phyloP scores from a whole-genome alignment of 2,329 filamentous ascomycete species.

The Karstenula rhodostoma region DNA sequence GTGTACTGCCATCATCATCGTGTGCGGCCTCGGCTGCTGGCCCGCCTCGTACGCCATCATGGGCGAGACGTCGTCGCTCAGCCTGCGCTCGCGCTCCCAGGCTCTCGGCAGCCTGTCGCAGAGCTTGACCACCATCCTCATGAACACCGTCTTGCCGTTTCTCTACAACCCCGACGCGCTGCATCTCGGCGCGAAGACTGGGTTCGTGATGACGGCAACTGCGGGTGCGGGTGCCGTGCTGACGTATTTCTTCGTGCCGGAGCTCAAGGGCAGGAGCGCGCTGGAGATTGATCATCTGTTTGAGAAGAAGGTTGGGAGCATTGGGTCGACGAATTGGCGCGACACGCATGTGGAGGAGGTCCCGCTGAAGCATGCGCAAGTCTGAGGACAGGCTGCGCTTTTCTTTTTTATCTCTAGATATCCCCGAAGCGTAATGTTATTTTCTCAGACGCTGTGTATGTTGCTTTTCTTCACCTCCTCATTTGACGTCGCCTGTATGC shows the following conservation, averaged over 20 bases:
- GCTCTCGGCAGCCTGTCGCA: slow-evolving; percentile 40
- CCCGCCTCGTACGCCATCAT: slow-evolving; percentile 26
- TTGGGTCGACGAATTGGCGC: slow-evolving; percentile 9
- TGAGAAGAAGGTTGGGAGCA: slow-evolving; percentile 11
- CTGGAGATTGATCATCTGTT: slow-evolving; percentile 52
- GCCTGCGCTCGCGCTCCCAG: slow-evolving; percentile 49
- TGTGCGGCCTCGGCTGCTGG: slow-evolving; percentile 27
- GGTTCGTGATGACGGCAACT: slow-evolving; percentile 47
- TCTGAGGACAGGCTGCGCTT: neutral
- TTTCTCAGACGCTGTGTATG: neutral
- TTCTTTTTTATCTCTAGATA: neutral
- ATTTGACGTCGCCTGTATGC: neutral
- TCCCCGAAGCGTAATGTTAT: neutral
- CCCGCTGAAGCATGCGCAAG: slow-evolving; percentile 1
- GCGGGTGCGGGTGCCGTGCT: slow-evolving; percentile 36
- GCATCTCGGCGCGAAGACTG: slow-evolving; percentile 48
- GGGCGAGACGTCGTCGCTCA: slow-evolving; percentile 21
- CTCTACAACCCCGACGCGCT: slow-evolving; percentile 49
- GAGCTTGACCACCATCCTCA: slow-evolving; percentile 17
- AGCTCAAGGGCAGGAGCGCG: slow-evolving; percentile 47
- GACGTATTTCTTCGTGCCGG: slow-evolving; percentile 46
- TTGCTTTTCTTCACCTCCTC: neutral
- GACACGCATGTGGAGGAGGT: neutral
- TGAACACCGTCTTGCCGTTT: slow-evolving; percentile 35
- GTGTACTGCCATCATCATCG: slow-evolving; percentile 16